These are phyloP conservation scores for Boletus sensibilis DNA, from an alignment of 768 basidiomycete genomes.

Conservation along the genomic window DNA sequence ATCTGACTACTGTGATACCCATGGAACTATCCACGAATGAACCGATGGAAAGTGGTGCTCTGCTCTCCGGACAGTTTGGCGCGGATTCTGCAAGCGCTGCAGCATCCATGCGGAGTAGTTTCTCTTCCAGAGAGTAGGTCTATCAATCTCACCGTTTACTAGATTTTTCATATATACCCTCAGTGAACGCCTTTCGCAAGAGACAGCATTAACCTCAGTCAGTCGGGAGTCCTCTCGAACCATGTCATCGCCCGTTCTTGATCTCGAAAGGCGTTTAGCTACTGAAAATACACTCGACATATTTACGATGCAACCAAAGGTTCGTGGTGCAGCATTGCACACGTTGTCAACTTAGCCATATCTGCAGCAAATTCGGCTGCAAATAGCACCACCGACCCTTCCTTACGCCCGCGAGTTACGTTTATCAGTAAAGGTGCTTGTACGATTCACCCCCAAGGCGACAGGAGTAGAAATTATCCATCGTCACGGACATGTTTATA, in stretches of 20 bases:
- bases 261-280: conserved; percentile 78
- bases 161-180: conserved; percentile 7
- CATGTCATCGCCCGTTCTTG: conserved; percentile 58
- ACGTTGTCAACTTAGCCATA: conserved; percentile 2
- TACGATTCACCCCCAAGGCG: conserved; percentile 75
- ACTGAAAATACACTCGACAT: conserved; percentile 84
- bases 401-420: conserved; percentile 78
- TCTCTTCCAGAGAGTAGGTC: conserved; percentile 56
- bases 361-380: conserved; percentile 78
- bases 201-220: conserved; percentile 54
- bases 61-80: conserved; percentile 25
- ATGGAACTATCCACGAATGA: neutral
- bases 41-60: neutral
- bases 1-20: neutral
- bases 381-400: conserved; percentile 80
- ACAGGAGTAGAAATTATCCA: conserved; percentile 78
- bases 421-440: conserved; percentile 63
- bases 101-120: conserved; percentile 52
- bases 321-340: conserved; percentile 30
- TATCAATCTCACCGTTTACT: neutral
- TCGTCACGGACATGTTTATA: conserved; percentile 74
- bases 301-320: conserved; percentile 94
- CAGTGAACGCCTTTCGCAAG: conserved; percentile 61
- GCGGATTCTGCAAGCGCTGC: conserved; percentile 41
- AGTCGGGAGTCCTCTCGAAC: conserved; percentile 53